Evolutionary conservation across 2,329 filamentous ascomycete genomes (phyloP), one percentile per base, ranked within the genome.

Genomic region (Bipolaris bicolor): DNA sequence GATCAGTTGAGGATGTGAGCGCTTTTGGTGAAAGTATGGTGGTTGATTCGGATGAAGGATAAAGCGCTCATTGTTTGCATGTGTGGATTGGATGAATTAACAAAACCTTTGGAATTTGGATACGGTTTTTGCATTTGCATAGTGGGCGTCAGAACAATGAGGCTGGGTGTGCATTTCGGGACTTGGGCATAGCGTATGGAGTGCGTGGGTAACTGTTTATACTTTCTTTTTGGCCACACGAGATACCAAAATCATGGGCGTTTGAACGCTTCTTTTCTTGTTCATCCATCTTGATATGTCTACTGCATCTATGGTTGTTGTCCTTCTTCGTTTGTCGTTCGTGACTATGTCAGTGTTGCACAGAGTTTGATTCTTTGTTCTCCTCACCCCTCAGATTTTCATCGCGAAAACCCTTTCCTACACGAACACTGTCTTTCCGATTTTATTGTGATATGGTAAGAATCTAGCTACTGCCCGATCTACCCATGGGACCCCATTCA

Each of bases 31-130:
- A 81, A 55, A 81, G 79, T 61, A 80, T 84, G 74, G 81, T 87
- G 77, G 84, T 82, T 57, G 84, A 86, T 67, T 83, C 83, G 52
- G 83, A 85, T 63, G 81, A 78, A 58, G 57, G 52, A 20, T 59
- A 49, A 51, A 34, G 29, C 22, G 2, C 16, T 20, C 7, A 47
- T 33, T 24, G 10, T 15, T 31, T 15, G 16, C 6, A 41, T 24
- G 13, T 6, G 11, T 3, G 39, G 6, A 1, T 41, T 41, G 39
- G 20, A 41, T 7, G 13, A 5, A 26, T 26, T 22, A 4, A 15
- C 4, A 31, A 13, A 15, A 3, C 22, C 18, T 15, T 15, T 39
- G 13, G 40, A 9, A 26, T 47, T 47, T 52, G 48, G n/a, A 36
- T 18, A 47, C 11, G 7, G 7, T 29, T 11, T 9, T 22, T 18